Evolutionary conservation across 2,329 filamentous ascomycete genomes (phyloP).

Genomic region (Harringtonia aguacate): DNA sequence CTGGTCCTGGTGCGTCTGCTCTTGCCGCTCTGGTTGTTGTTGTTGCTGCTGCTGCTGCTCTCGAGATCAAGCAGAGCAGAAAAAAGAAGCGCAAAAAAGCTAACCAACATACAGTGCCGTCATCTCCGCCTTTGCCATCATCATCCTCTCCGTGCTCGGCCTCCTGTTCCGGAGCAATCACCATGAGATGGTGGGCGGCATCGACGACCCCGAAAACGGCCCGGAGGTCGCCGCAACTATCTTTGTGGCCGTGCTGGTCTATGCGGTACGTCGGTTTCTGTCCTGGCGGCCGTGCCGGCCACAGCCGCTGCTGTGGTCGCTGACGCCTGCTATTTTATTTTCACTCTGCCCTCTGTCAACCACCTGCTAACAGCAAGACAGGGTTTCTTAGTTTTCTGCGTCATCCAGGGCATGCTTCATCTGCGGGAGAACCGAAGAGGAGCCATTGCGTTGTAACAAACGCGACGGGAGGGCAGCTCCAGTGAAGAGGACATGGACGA

Average conservation of each 20-base stretch:
- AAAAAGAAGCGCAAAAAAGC: too few relatives aligned
- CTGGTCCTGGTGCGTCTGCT: constrained; percentile 89
- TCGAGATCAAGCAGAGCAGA: too few relatives aligned
- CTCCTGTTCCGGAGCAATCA: constrained; percentile 69
- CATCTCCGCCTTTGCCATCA: constrained; percentile 53
- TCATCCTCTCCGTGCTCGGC: constrained; percentile 54
- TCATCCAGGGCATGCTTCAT: constrained; percentile 79
- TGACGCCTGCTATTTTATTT: too few relatives aligned
- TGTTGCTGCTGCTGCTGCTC: too few relatives aligned
- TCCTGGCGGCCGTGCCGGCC: too few relatives aligned
- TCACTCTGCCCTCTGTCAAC: neutral
- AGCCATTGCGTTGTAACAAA: constrained; percentile 59
- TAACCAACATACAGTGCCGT: constrained; percentile 51
- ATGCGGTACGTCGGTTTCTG: constrained; percentile 60
- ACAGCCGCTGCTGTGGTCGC: too few relatives aligned
- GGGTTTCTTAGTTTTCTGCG: constrained; percentile 88
- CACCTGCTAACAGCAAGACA: constrained; percentile 23
- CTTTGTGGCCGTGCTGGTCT: constrained; percentile 81
- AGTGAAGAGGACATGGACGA: too few relatives aligned
- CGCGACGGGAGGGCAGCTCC: neutral
- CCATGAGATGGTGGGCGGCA: constrained; percentile 72
- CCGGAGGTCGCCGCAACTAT: constrained; percentile 72
- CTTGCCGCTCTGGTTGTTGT: too few relatives aligned
- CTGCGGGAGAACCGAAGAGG: constrained; percentile 72
- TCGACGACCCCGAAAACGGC: constrained; percentile 61